phyloP scores from a whole-genome alignment of 208 protist genomes.

The Vickermania ingenoplastis region DNA sequence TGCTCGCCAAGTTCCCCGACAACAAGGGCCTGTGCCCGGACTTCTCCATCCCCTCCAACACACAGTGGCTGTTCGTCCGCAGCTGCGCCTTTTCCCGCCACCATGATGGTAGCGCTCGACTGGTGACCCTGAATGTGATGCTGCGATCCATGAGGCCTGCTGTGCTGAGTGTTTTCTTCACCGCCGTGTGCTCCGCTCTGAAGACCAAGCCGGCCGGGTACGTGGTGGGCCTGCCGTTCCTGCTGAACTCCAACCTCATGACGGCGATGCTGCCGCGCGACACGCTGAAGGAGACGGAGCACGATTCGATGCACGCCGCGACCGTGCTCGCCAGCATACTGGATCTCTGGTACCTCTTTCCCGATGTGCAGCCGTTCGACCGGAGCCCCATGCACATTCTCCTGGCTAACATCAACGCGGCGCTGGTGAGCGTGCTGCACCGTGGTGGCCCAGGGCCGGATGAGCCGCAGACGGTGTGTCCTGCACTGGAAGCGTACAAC shows the following conservation, averaged over 20 bases:
- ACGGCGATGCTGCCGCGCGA: slow-evolving; percentile 28
- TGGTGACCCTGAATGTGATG: slow-evolving; percentile 15
- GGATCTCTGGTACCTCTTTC: slow-evolving; percentile 51
- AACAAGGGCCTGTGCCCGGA: slow-evolving; percentile 63
- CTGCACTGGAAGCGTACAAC: slow-evolving; percentile 49
- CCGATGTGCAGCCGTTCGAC: slow-evolving; percentile 36
- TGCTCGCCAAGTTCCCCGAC: slow-evolving; percentile 78
- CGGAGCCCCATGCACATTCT: slow-evolving; percentile 59
- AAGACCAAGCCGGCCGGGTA: not conserved
- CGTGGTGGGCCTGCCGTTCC: slow-evolving; percentile 16
- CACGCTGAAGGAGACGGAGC: slow-evolving; percentile 3
- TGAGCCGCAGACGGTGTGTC: slow-evolving; percentile 19
- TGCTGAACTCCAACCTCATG: slow-evolving; percentile 60
- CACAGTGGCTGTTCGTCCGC: slow-evolving; percentile 27
- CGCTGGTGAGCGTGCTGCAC: slow-evolving; percentile 43
- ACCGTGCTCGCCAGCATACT: slow-evolving; percentile 42
- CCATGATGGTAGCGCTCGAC: not conserved
- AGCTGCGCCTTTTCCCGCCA: not conserved
- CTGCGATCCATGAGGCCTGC: slow-evolving; percentile 15
- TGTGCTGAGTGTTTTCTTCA: slow-evolving; percentile 13
- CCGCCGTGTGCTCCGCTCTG: slow-evolving; percentile 13
- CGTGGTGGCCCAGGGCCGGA: slow-evolving; percentile 11
- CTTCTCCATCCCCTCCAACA: slow-evolving; percentile 21
- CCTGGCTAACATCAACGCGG: slow-evolving; percentile 58
- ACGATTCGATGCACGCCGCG: slow-evolving; percentile 28